Base-by-base conservation (phyloP, 1,284 basidiomycete genomes). In the Tetrapyrgos nigripes region DNA sequence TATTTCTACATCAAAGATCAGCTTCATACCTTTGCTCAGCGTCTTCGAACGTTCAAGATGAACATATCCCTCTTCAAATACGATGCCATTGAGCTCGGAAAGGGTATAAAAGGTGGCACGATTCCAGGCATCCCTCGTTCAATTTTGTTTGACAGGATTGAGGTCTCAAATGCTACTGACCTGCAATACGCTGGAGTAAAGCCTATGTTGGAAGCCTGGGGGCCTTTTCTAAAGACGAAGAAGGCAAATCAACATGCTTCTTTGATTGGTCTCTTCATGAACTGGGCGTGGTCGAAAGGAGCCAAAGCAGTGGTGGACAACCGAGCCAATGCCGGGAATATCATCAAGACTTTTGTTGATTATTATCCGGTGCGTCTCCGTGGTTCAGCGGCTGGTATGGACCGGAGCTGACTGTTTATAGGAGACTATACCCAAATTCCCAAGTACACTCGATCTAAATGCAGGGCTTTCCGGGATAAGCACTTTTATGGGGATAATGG, bases 101-200 rank as follows among this genome's bases (percentile, higher is more conserved):
- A 48, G 14, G 8, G 31, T 33, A 1, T 24, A 31, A 9, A 45
- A 9, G 3, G 68, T 72, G 47, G 72, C 27, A 5, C 64, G 4
- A 14, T 44, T 2, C 60, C 33, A 21, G 68, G 68, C 14, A 24
- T 75, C 27, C 63, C 68, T 3, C 11, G 66, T 0, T 63, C 66
- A 0, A 64, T 56, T 10, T 33, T 14, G 19, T 82, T 82, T 60
- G 76, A 82, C 57, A 73, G 80, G 1, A 74, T 83, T 49, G 73
- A 78, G 23, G 76, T 79, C 1, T 80, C 80, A 2, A 82, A 82
- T 53, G 76, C 79, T 33, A 54, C 80, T 52, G 81, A 82, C 55
- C 54, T 47, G 9, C 72, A 78, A 11, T 80, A 79, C 33, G 70
- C 70, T 14, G 80, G 80, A 9, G 63, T 79, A n/a, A 50, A 51